Evolutionary conservation across 2,329 filamentous ascomycete species (phyloP).

Genomic region (Hypoxylon sp.): DNA sequence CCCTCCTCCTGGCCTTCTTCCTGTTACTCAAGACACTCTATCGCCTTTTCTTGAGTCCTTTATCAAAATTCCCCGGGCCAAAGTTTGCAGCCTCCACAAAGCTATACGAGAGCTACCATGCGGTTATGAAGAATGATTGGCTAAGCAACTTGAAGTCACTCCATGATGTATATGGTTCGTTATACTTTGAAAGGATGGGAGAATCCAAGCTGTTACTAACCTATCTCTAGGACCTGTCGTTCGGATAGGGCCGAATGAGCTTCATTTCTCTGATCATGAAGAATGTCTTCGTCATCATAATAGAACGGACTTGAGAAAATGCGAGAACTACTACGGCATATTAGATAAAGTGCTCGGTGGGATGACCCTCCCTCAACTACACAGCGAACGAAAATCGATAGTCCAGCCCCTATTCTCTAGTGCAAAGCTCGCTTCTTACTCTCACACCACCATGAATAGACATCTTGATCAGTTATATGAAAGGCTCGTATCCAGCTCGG

Average conservation of each 20-base stretch:
- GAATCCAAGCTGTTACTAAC: not conserved
- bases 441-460: slow-evolving; percentile 3
- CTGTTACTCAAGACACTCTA: not conserved
- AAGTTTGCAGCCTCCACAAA: not conserved
- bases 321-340: slow-evolving; percentile 5
- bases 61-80: slow-evolving; percentile 6
- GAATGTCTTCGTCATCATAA: slow-evolving; percentile 3
- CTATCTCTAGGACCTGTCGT: slow-evolving; percentile 3
- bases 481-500: slow-evolving; percentile 4
- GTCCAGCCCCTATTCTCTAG: slow-evolving; percentile 6
- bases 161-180: slow-evolving; percentile 2
- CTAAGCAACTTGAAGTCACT: slow-evolving; percentile 1
- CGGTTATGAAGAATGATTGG: slow-evolving; percentile 12
- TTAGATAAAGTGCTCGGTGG: not conserved
- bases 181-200: not conserved
- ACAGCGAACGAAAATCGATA: slow-evolving; percentile 3
- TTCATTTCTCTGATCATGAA: slow-evolving; percentile 12
- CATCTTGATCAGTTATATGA: not conserved
- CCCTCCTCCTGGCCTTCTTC: not conserved
- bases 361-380: slow-evolving; percentile 2
- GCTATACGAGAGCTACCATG: slow-evolving; percentile 5
- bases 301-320: slow-evolving; percentile 1
- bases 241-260: slow-evolving; percentile 10
- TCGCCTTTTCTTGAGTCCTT: slow-evolving; percentile 3
- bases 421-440: not conserved